A percentile compares a stretch with the other conserved stretches of the same genome.
These are phyloP conservation scores for Evernia prunastri DNA, from an alignment of 495 filamentous ascomycete species.

Conservation along the genomic window DNA sequence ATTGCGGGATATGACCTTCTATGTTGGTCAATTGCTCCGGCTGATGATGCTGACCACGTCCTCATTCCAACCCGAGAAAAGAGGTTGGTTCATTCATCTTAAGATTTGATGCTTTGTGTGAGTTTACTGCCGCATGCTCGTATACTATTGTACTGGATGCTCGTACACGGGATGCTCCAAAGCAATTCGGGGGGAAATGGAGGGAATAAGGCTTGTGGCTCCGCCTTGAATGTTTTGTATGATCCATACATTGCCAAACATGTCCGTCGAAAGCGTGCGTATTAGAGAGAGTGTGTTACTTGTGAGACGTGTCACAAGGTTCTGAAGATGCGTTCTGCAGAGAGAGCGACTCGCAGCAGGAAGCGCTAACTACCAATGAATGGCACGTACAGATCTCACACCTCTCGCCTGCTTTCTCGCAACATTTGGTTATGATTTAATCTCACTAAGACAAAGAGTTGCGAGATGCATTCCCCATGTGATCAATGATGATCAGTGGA, in stretches of 20 bases:
- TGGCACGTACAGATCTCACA: neutral
- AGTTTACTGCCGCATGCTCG: neutral
- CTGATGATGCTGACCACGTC: neutral
- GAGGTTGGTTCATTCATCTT: neutral
- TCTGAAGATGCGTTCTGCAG: neutral
- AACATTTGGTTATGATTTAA: neutral
- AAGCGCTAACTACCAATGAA: neutral
- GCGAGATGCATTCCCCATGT: neutral
- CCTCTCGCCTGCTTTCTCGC: neutral
- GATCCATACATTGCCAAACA: neutral
- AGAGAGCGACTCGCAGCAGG: neutral
- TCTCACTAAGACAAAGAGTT: neutral
- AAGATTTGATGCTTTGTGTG: neutral
- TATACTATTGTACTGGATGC: too few species aligned
- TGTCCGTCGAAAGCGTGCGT: neutral
- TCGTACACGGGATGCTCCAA: neutral
- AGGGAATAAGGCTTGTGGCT: neutral
- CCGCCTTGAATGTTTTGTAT: neutral
- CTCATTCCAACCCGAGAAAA: neutral
- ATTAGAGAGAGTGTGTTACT: neutral
- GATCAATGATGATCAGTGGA: neutral
- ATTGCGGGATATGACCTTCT: neutral
- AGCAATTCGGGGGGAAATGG: neutral
- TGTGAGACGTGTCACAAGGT: neutral
- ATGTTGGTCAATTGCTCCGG: neutral